A percentile compares a stretch with the other conserved stretches of the same genome.
These are phyloP conservation scores for Rhodamnia argentea DNA, from an alignment of 345 rosid genomes.

Conservation along the genomic window DNA sequence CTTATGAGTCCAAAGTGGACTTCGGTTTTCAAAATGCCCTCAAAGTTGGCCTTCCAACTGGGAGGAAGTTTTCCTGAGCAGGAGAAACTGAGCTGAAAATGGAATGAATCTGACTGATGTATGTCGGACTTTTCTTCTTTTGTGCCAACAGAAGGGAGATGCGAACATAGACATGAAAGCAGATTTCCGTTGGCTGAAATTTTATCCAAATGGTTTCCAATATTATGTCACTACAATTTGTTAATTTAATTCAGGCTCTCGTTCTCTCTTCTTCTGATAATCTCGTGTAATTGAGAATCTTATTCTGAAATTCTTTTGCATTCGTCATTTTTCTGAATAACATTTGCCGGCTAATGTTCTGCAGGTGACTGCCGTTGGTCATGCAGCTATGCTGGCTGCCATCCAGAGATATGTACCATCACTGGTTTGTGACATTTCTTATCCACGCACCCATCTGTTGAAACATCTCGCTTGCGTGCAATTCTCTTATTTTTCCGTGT, in stretches of 20 bases:
- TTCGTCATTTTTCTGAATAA: neutral
- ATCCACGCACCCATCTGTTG: neutral
- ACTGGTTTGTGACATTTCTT: conserved; percentile 37
- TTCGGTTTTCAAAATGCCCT: neutral
- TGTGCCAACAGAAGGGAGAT: neutral
- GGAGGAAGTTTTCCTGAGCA: neutral
- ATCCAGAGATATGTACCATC: conserved; percentile 87
- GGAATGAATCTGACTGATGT: neutral
- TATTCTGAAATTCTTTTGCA: neutral
- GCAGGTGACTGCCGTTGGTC: conserved; percentile 97
- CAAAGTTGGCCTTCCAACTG: neutral
- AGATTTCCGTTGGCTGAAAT: neutral
- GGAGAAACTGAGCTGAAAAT: neutral
- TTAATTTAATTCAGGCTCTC: neutral
- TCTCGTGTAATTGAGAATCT: neutral
- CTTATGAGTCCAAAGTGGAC: neutral
- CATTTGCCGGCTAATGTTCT: neutral
- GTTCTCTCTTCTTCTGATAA: neutral
- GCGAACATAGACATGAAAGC: neutral
- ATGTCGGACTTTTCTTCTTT: neutral
- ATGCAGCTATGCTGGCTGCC: conserved; percentile 93
- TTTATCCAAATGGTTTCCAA: neutral
- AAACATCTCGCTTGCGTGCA: neutral
- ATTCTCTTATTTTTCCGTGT: neutral
- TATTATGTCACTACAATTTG: neutral